Percentiles rank a stretch among this genome's conserved stretches.
Evolutionary conservation across 202 grass and related monocot genomes (phyloP).

Genomic region (Cymbopogon flexuosus): DNA sequence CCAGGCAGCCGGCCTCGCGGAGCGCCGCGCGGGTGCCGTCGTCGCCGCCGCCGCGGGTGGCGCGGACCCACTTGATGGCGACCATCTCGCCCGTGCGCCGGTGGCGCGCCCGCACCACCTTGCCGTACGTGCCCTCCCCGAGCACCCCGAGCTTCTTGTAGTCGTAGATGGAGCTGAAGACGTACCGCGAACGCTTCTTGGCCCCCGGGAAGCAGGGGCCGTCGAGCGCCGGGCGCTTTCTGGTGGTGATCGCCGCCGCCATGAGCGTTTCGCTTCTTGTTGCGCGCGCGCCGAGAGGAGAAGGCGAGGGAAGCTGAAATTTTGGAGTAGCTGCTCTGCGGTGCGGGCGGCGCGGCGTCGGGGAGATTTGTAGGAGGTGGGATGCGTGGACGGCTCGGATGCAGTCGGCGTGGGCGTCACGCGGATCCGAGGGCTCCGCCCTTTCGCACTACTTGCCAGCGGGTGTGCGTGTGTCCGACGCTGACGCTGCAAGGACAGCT

Average conservation of each 20-base stretch:
- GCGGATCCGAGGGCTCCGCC: not conserved
- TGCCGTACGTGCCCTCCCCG: constrained; percentile 10
- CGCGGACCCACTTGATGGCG: constrained; percentile 3
- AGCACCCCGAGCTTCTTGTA: not conserved
- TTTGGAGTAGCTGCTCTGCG: not conserved
- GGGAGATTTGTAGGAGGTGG: not conserved
- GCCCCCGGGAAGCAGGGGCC: not conserved
- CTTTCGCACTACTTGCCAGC: too few relatives aligned
- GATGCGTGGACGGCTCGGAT: too few relatives aligned
- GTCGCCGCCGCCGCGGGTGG: not conserved
- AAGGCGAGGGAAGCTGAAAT: not conserved
- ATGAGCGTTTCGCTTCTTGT: not conserved
- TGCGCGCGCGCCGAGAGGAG: not conserved
- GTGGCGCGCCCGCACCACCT: not conserved
- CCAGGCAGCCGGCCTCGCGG: not conserved
- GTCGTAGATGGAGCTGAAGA: not conserved
- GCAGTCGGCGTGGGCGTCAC: not conserved
- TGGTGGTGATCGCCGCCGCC: not conserved
- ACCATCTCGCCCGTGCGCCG: not conserved
- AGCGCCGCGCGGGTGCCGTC: not conserved
- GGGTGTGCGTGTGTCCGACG: too few relatives aligned
- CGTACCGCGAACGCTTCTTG: not conserved
- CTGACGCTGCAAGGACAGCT: too few relatives aligned
- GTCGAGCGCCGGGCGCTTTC: not conserved
- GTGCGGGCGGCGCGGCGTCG: not conserved